Conservation (phyloP, 1,284 basidiomycete species). For the Trichosporon sp. region DNA sequence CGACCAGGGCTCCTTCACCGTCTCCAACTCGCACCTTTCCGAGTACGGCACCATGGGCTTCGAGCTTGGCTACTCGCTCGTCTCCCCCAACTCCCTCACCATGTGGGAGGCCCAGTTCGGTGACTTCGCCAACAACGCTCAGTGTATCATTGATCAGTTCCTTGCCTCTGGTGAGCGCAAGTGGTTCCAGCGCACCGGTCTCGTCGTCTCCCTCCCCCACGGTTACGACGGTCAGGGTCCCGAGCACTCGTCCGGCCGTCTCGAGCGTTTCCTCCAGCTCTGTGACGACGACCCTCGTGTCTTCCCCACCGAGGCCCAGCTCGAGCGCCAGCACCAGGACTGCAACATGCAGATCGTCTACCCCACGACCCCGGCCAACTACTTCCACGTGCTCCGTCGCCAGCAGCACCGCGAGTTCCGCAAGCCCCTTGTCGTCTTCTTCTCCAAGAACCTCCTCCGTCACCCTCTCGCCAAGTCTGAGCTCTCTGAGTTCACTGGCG, state of each 20-base stretch:
- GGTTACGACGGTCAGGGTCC: conserved; percentile 99
- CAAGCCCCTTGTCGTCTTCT: conserved; percentile 92
- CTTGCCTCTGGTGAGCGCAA: conserved; percentile 97
- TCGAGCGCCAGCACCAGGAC: conserved; percentile 95
- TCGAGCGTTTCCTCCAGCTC: conserved; percentile 96
- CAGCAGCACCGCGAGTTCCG: conserved; percentile 96
- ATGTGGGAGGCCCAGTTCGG: conserved; percentile 99
- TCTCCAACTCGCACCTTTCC: conserved; percentile 97
- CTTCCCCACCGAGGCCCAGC: conserved; percentile 85
- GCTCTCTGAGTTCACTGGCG: conserved; percentile 83
- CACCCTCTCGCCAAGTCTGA: conserved; percentile 88
- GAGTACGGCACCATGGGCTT: conserved; percentile 96
- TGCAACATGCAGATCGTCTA: conserved; percentile 99
- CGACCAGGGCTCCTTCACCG: conserved; percentile 86
- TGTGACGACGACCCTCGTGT: conserved; percentile 95
- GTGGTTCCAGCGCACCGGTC: conserved; percentile 93
- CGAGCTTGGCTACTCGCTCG: conserved; percentile 97
- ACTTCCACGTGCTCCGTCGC: conserved; percentile 92
- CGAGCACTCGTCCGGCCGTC: conserved; percentile 93
- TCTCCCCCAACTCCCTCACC: conserved; percentile 88
- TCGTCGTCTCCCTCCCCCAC: conserved; percentile 91
- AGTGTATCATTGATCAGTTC: conserved; percentile 99
- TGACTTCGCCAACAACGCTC: conserved; percentile 96
- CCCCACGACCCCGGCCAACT: conserved; percentile 90
- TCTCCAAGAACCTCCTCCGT: conserved; percentile 92